Base-by-base conservation (phyloP, 208 protist species). In the Leptomonas seymouri region DNA sequence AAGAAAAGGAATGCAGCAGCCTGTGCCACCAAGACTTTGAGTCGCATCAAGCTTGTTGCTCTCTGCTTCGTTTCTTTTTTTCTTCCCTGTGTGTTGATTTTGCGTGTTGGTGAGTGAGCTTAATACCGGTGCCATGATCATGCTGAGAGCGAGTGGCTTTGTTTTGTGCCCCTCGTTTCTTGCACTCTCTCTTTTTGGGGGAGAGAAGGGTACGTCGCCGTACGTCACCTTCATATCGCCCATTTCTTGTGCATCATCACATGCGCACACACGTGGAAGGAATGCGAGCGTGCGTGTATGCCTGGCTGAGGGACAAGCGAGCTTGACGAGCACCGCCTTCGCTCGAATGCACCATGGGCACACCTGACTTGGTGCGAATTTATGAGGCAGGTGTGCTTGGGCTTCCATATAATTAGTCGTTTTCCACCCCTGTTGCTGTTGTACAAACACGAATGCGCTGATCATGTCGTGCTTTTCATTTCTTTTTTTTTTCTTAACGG, bases 1-100 rank as follows among this genome's bases (percentile, higher is more conserved):
- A 53, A 54, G 27, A 21, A 51, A 1, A 49, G 18, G 16, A 65
- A 25, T 21, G 44, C 12, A 48, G 18, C 44, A 48, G 12, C 44
- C 18, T 16, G 2, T 48, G 44, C 12, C 7, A n/a, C 20, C 11
- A 48, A 4, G 12, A 5, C 6, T 21, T 16, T 48, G 18, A 16
- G 18, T 16, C 3, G 11, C 2, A 23, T 36, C 12, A 9, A 5
- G 34, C 11, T 48, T 61, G 11, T 31, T 31, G 57, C 25, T 49
- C 14, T 49, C 41, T 63, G 57, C 57, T 63, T 63, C 57, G 34
- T 21, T 57, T 57, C 57, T 14, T 48, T 36, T n/a, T 67, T 57
- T n/a, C 18, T 66, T 30, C 27, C 23, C 3, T n/a, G 18, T 48
- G 44, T 48, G 34, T 39, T 39, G 34, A 9, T 39, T 39, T 39